Base-by-base conservation (phyloP, 1,139 yeast genomes). In the Saccharomyces pastorianus region DNA sequence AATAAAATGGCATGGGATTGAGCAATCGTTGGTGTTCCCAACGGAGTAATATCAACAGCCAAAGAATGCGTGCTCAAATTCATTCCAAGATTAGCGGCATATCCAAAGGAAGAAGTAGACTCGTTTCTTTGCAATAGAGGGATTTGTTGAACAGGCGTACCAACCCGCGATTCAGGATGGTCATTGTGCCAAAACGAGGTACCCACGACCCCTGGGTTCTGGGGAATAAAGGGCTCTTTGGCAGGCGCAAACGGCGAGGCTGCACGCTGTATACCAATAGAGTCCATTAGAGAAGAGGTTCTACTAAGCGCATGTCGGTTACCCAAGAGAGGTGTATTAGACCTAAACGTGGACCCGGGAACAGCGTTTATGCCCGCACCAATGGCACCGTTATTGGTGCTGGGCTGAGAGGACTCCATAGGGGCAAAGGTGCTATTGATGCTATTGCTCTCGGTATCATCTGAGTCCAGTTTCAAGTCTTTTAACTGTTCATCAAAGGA, bases 231-330 rank as follows among this genome's bases (percentile, higher is more conserved):
- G 6, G 44, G 26, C 25, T 38, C 44, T 20, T 38, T 38, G 25
- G 5, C 25, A 1, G 44, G 11, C 6, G 7, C 6, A 13, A 50
- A 50, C 23, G 52, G 52, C 4, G 52, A 50, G 6, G 46, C 46
- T 2, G 52, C 34, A 14, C 52, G 47, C 38, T 50, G 52, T 26
- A 50, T 26, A 13, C 66, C 66, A 2, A 65, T 48, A 6, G 63
- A 57, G 46, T 65, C 68, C 57, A 65, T 48, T 34, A 65, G 48
- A 8, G 68, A 64, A 11, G 62, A 49, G 1, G 67, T 55, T 44
- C 64, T 58, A 25, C 56, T 51, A 46, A 62, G 47, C 25, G 63
- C 60, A 4, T 51, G 26, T 31, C 55, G 51, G 26, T 49, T 42
- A 9, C 44, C 44, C 5, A 38, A 20, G 7, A 38, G 44, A 20